These are phyloP conservation scores for Linnemannia exigua DNA, from an alignment of 192 early-diverging fungal genomes.

Conservation along the genomic window DNA sequence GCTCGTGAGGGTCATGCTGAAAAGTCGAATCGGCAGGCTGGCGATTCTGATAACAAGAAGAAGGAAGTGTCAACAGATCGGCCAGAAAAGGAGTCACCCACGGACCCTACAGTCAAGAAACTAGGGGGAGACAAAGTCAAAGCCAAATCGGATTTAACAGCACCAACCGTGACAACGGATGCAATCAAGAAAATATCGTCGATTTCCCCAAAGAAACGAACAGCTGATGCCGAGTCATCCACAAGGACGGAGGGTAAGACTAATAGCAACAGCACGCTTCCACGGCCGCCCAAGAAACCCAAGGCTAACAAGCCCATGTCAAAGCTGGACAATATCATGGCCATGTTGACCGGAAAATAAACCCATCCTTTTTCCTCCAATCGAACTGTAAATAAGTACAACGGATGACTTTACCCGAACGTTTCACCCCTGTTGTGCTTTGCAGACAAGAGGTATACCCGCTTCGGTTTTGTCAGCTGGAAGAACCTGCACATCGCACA, in stretches of 20 bases:
- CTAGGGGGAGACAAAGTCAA: neutral
- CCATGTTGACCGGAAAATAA: constrained; percentile 46
- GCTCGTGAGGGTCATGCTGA: neutral
- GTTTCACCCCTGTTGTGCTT: neutral
- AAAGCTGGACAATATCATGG: constrained; percentile 54
- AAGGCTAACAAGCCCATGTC: constrained; percentile 24
- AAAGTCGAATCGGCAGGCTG: neutral
- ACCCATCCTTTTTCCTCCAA: neutral
- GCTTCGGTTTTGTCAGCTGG: neutral
- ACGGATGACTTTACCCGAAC: neutral
- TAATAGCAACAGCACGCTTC: neutral
- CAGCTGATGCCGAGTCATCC: neutral
- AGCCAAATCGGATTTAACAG: neutral
- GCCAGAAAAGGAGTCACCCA: neutral
- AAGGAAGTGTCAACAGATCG: neutral
- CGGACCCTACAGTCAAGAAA: constrained; percentile 3
- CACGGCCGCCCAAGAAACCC: constrained; percentile 21
- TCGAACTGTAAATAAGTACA: neutral
- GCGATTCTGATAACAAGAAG: neutral
- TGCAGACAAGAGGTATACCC: neutral
- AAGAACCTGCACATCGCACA: neutral
- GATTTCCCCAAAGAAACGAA: neutral
- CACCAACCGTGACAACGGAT: neutral
- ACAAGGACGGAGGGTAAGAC: neutral
- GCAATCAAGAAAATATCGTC: neutral